A percentile compares a stretch with the other conserved stretches of the same genome.
Evolutionary conservation across 2,329 filamentous ascomycete species (phyloP).

Genomic region (Fusarium sp.): DNA sequence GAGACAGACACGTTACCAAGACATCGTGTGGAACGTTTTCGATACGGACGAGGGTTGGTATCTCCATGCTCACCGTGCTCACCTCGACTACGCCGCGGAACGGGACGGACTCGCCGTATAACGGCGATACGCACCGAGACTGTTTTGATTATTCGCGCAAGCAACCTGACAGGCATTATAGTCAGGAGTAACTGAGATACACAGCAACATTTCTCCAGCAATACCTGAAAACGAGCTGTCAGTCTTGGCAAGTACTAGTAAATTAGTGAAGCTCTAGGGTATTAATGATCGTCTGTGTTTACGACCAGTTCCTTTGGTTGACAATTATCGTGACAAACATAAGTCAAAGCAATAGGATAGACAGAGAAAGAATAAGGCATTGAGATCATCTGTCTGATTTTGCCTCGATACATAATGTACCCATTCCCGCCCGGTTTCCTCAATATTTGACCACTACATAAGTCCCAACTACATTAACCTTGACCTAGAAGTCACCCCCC

Average conservation of each 20-base stretch:
- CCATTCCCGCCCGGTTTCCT: not conserved
- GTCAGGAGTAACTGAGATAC: not conserved
- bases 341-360: not conserved
- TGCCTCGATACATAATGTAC: not conserved
- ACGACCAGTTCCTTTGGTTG: not conserved
- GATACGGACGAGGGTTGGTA: not conserved
- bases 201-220: not conserved
- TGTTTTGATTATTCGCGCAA: conserved; percentile 37
- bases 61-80: conserved; percentile 32
- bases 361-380: not conserved
- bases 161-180: not conserved
- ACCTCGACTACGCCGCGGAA: conserved; percentile 36
- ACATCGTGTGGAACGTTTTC: conserved; percentile 40
- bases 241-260: not conserved
- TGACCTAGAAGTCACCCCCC: no score
- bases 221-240: not conserved
- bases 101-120: conserved; percentile 32
- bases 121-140: conserved; percentile 8
- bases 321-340: not conserved
- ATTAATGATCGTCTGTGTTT: not conserved
- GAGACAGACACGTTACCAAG: conserved; percentile 40
- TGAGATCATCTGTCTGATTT: not conserved
- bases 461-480: not conserved
- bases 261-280: not conserved
- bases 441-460: no score